Conservation (phyloP, 1,284 basidiomycete genomes). For the Meira nashicola region DNA sequence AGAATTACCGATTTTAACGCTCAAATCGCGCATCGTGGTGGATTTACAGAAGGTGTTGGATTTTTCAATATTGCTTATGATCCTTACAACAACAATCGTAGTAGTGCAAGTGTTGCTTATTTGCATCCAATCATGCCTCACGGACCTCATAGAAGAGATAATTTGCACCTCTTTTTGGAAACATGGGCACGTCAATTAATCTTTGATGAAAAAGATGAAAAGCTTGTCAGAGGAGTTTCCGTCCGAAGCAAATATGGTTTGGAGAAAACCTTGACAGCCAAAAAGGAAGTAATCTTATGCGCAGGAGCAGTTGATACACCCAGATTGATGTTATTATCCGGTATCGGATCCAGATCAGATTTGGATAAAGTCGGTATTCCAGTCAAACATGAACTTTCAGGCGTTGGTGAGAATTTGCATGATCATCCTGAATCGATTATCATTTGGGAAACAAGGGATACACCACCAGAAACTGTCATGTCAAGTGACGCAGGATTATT, state of each 20-base stretch:
- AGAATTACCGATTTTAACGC: constrained; percentile 49
- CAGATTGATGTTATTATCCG: constrained; percentile 59
- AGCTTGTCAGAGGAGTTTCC: constrained; percentile 36
- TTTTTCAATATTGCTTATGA: constrained; percentile 54
- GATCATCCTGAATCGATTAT: constrained; percentile 56
- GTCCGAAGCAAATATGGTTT: constrained; percentile 40
- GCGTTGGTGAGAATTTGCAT: constrained; percentile 60
- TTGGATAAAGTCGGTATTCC: constrained; percentile 55
- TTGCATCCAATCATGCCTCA: constrained; percentile 53
- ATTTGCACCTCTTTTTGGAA: constrained; percentile 53
- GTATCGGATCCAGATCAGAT: constrained; percentile 57
- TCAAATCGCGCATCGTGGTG: constrained; percentile 46
- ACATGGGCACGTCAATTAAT: constrained; percentile 49
- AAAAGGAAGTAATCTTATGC: constrained; percentile 47
- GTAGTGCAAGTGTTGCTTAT: constrained; percentile 51
- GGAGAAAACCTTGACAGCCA: constrained; percentile 40
- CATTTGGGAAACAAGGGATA: constrained; percentile 51
- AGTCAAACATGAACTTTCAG: constrained; percentile 56
- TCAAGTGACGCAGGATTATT: constrained; percentile 52
- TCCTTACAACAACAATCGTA: constrained; percentile 47
- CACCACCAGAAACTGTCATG: constrained; percentile 53
- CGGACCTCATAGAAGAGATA: constrained; percentile 44
- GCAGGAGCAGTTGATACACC: constrained; percentile 56
- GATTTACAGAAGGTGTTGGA: constrained; percentile 47
- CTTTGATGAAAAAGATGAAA: constrained; percentile 26